Evolutionary conservation across 2,329 filamentous ascomycete species (phyloP), one percentile per base, ranked within the genome.

Genomic region (Aspergillus sp.): DNA sequence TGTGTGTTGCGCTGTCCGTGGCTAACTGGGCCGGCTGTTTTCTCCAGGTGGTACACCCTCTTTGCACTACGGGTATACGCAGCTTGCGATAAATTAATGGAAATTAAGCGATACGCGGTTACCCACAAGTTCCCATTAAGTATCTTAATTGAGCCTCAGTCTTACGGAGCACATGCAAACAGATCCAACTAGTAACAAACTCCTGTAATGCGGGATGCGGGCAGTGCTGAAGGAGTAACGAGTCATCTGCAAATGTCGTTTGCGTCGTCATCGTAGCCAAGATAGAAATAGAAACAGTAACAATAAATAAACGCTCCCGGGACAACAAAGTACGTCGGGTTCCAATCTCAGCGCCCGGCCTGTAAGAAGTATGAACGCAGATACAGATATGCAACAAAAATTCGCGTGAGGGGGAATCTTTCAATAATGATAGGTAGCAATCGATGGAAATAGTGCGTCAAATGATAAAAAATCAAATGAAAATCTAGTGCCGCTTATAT

Each of bases 401-500:
- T 54, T 44, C 44, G 55, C 50, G 34, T 17, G 17, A 22, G 26
- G 38, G 55, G 55, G 55, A 57, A 57, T 57, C 55, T 54, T 50
- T 57, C 34, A 58, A 53, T 47, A 58, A 53, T 47, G 22, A 54
- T 41, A 48, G 20, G 26, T 36, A 30, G 15, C 18, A 26, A 15
- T 13, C 20, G n/a, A 43, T 47, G 18, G 20, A 11, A 36, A 48
- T 39, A 17, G 12, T 26, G 34, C 32, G 36, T 49, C 52, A 52
- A 49, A 24, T 38, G 13, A 30, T 30, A 8, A 30, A 30, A 30
- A 30, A 30, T 30, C 26, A 30, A 11, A 30, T 30, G 26, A 30
- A 53, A 26, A 41, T 56, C 61, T 64, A 77, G 63, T 76, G 70
- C 52, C 68, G 70, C 66, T 78, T 77, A 64, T 78, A 78, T 75